A percentile compares a stretch with the other conserved stretches of the same genome.
Conservation (phyloP, 805 yeast genomes). For the Lachancea cidri region DNA sequence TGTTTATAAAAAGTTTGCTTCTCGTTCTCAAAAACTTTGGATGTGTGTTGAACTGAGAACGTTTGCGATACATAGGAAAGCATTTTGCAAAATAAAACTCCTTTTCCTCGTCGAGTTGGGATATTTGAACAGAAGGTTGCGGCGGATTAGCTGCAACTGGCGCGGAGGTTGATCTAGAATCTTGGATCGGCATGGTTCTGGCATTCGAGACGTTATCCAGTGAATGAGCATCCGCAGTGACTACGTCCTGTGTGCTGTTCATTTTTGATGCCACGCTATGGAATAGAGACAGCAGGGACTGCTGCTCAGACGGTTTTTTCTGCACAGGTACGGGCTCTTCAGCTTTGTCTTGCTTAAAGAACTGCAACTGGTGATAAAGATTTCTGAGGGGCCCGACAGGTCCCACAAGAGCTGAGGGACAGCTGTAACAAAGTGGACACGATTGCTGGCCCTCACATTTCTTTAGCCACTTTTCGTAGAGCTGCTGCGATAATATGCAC, state of each 20-base stretch:
- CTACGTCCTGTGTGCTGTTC: constrained; percentile 5
- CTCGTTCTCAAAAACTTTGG: constrained; percentile 44
- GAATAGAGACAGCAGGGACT: constrained; percentile 31
- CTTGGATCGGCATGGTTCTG: constrained; percentile 21
- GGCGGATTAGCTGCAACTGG: constrained; percentile 3
- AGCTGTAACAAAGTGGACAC: constrained; percentile 36
- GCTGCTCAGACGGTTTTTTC: constrained; percentile 12
- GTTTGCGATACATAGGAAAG: constrained; percentile 74
- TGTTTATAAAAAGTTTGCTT: constrained; percentile 46
- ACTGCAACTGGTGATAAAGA: constrained; percentile 23
- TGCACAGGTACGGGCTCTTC: constrained; percentile 1
- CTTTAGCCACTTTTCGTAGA: constrained; percentile 12
- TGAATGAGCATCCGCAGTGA: constrained; percentile 3
- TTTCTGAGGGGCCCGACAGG: constrained; percentile 35
- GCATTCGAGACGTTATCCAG: constrained; percentile 23
- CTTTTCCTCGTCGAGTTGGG: constrained; percentile 36
- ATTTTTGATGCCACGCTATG: constrained; percentile 29
- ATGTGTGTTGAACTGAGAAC: constrained; percentile 49
- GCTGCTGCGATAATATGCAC: constrained; percentile 22
- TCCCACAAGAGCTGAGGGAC: constrained; percentile 21
- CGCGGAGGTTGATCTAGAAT: constrained; percentile 6
- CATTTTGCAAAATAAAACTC: constrained; percentile 71
- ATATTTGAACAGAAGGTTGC: constrained; percentile 5
- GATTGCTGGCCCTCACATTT: constrained; percentile 6
- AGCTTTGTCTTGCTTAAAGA: constrained; percentile 6